Conservation (phyloP, 495 filamentous ascomycete genomes). For the Penicillium longicatenatum region DNA sequence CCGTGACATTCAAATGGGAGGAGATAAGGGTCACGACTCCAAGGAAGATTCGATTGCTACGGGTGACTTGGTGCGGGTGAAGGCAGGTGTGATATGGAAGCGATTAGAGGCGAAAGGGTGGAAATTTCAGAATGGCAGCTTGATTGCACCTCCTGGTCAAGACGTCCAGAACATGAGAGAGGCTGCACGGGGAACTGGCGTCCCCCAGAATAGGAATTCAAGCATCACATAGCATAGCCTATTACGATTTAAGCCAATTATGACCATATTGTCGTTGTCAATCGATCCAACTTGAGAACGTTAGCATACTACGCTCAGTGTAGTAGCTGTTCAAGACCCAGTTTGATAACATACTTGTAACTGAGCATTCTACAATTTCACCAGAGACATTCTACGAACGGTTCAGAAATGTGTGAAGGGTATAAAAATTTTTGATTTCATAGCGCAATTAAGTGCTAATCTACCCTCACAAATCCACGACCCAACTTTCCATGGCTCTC, state of each 20-base stretch:
- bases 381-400: too few species aligned
- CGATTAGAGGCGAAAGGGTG: conserved; percentile 64
- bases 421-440: conserved; percentile 37
- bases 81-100: conserved; percentile 66
- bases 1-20: conserved; percentile 75
- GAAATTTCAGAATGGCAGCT: conserved; percentile 51
- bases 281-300: background rate
- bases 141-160: conserved; percentile 48
- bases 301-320: background rate
- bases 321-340: background rate
- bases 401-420: conserved; percentile 15
- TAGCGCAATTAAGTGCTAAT: conserved; percentile 26
- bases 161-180: background rate
- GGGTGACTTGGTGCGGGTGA: conserved; percentile 76
- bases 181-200: conserved; percentile 18
- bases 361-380: background rate
- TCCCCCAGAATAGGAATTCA: conserved; percentile 26
- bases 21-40: conserved; percentile 75
- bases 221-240: background rate
- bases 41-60: conserved; percentile 87
- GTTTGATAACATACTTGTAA: background rate
- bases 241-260: background rate
- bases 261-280: background rate
- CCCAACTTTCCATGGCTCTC: conserved; percentile 18
- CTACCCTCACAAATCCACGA: conserved; percentile 26